These are phyloP conservation scores for Paraleonurus japonicus DNA, from an alignment of 257 asterid genomes.

Conservation along the genomic window DNA sequence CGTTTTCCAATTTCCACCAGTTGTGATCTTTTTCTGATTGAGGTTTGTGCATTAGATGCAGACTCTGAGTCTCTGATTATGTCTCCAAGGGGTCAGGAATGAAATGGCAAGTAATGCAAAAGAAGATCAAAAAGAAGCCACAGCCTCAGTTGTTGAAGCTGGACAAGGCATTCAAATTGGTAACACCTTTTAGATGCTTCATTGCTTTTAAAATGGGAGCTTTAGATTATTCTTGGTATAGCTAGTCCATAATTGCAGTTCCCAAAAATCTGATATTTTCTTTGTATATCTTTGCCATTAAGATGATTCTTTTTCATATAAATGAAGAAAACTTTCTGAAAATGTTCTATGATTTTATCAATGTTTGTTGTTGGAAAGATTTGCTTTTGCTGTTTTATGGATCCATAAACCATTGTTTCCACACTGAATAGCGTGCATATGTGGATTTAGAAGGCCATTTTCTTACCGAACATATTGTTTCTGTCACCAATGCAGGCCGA, in stretches of 20 bases:
- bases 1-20: too few relatives aligned
- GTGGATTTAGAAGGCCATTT: not conserved
- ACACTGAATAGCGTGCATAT: not conserved
- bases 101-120: constrained; percentile 29
- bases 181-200: constrained; percentile 9
- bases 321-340: not conserved
- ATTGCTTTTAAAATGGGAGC: not conserved
- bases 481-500: constrained; percentile 60
- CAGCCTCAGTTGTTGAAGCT: constrained; percentile 55
- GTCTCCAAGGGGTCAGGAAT: constrained; percentile 26
- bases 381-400: not conserved
- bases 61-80: not conserved
- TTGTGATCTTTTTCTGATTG: not conserved
- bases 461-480: constrained; percentile 11
- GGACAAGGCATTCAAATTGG: constrained; percentile 66
- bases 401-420: not conserved
- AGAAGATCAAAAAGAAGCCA: constrained; percentile 42
- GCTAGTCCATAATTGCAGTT: not conserved
- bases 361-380: not conserved
- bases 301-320: not conserved
- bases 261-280: not conserved
- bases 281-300: not conserved
- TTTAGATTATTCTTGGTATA: not conserved
- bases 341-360: not conserved
- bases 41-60: not conserved